Conservation (phyloP, 2,329 filamentous ascomycete species). For the Diaporthe vexans region DNA sequence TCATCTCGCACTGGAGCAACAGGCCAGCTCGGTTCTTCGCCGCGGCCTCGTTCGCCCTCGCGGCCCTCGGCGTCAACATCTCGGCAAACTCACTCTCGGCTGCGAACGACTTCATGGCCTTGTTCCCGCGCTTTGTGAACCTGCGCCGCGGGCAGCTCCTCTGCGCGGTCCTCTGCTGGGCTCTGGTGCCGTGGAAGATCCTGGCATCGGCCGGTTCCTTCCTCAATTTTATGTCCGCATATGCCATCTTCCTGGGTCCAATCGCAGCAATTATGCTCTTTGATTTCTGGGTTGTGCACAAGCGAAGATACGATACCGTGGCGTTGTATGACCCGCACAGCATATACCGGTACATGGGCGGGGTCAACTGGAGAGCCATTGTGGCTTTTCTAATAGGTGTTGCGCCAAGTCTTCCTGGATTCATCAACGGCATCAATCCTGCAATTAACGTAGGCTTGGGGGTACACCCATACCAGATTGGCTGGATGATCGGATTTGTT, state of each 20-base stretch:
- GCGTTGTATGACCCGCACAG: conserved; percentile 58
- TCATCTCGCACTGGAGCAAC: conserved; percentile 53
- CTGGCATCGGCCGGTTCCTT: conserved; percentile 58
- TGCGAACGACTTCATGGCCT: conserved; percentile 64
- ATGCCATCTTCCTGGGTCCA: conserved; percentile 49
- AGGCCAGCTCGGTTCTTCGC: conserved; percentile 37
- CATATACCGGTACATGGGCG: conserved; percentile 54
- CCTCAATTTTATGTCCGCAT: conserved; percentile 67
- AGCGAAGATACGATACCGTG: conserved; percentile 55
- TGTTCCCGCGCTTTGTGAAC: conserved; percentile 67
- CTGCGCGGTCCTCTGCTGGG: conserved; percentile 60
- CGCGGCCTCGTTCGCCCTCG: conserved; percentile 49
- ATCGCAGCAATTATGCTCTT: conserved; percentile 56
- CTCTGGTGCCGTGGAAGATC: conserved; percentile 70
- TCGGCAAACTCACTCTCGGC: conserved; percentile 66
- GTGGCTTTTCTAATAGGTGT: conserved; percentile 48
- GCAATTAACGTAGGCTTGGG: conserved; percentile 36
- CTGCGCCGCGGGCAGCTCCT: conserved; percentile 63
- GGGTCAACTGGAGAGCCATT: conserved; percentile 53
- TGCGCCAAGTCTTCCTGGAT: conserved; percentile 45
- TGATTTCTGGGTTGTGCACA: conserved; percentile 51
- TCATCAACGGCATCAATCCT: conserved; percentile 41
- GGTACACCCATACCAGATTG: conserved; percentile 39
- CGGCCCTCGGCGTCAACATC: conserved; percentile 66
- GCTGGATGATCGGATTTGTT: conserved; percentile 39